Base-by-base conservation (phyloP, 2,329 filamentous ascomycete species). In the Ophiostoma ulmi region DNA sequence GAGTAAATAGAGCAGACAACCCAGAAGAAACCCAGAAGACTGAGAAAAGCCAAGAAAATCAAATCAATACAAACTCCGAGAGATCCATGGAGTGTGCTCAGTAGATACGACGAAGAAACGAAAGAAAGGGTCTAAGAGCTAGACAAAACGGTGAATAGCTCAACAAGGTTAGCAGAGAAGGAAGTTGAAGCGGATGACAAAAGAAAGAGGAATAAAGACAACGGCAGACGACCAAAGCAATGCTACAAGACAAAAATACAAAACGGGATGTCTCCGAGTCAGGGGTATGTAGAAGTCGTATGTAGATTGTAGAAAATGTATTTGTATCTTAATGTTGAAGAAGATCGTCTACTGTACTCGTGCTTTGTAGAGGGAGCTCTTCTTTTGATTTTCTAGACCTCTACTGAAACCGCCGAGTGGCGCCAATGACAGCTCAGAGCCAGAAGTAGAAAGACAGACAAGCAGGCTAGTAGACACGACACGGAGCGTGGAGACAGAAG, bases 401-500 rank as follows among this genome's bases (percentile, higher is more conserved):
- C 26, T 31, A 7, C 13, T 79, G 78, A 79, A 80, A 79, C 78
- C 77, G 76, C 75, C 75, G 75, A 74, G 74, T 72, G 74, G 74
- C 74, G 73, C 75, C 74, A 74, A 74, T 74, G 72, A 71, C 70
- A 74, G 69, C 58, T 63, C 58, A 58, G 52, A 58, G 44, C 52
- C 52, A 58, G 52, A 58, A 58, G 52, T n/a, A 58, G 52, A 10
- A n/a, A 58, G 26, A 31, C 26, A 55, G 73, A 71, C 72, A 70
- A 69, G 73, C 73, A 72, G 69, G 26, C 26, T 31, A 31, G 31
- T 3, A 31, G 31, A 31, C 31, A 65, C 35, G 63, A 38, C 63
- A 39, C 36, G 63, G 22, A 35, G 63, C n/a, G 17, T 39, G 17
- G 14, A 20, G 44, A 17, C 14, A 48, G 44, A 48, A 14, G 44